Percentiles rank a stretch among this genome's conserved stretches.
phyloP scores from a whole-genome alignment of 306 rosid genomes.

The Cucumis cinereus region DNA sequence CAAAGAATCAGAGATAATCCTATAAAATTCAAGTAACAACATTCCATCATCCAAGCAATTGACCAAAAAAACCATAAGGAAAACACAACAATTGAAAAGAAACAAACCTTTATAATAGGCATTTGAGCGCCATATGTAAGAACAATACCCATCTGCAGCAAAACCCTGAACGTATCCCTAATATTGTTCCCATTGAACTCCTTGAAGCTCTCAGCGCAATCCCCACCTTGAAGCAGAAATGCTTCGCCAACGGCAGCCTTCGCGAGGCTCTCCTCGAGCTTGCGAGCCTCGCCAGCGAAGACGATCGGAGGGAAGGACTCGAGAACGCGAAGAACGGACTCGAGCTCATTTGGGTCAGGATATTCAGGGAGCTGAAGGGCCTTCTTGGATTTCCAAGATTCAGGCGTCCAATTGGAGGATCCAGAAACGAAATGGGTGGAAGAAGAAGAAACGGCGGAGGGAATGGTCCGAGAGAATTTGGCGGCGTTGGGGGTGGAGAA shows the following conservation, averaged over 20 bases:
- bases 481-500: neutral
- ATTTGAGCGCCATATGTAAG: slow-evolving; percentile 28
- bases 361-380: slow-evolving; percentile 28
- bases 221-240: slow-evolving; percentile 31
- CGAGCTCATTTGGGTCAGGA: slow-evolving; percentile 23
- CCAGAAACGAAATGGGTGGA: neutral
- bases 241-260: slow-evolving; percentile 33
- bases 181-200: slow-evolving; percentile 45
- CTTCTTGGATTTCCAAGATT: slow-evolving; percentile 30
- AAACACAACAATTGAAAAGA: neutral
- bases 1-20: neutral
- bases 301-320: slow-evolving; percentile 29
- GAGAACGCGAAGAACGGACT: slow-evolving; percentile 16
- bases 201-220: slow-evolving; percentile 80
- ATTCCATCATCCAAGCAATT: neutral
- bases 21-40: neutral
- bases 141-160: slow-evolving; percentile 27
- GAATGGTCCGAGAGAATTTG: neutral
- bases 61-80: neutral
- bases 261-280: slow-evolving; percentile 26
- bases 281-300: slow-evolving; percentile 30
- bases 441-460: slow-evolving; percentile 2
- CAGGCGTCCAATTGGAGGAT: slow-evolving; percentile 16
- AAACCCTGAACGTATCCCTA: slow-evolving; percentile 25
- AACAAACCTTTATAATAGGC: slow-evolving; percentile 22